Percentiles rank a stretch among this genome's conserved stretches.
Evolutionary conservation across 371 early-diverging fungal genomes (phyloP).

Genomic region (Mucor mucedo): DNA sequence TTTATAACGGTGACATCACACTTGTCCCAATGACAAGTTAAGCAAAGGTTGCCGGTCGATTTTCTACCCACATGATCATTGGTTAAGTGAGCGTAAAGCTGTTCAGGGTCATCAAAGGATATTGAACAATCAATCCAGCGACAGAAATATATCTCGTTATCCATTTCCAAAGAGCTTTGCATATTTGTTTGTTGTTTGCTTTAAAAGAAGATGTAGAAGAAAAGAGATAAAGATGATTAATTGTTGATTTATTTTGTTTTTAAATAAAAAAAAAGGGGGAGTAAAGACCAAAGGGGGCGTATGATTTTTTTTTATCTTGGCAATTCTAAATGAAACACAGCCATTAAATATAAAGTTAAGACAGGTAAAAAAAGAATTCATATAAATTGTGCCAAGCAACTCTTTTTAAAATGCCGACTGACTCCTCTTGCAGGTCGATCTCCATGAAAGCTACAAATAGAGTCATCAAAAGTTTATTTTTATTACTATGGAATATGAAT

Average conservation of each 20-base stretch:
- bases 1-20: constrained; percentile 79
- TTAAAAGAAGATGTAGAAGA: background rate
- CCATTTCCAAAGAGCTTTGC: constrained; percentile 25
- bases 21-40: constrained; percentile 87
- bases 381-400: constrained; percentile 13
- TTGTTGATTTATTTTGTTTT: background rate
- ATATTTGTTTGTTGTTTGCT: constrained; percentile 9
- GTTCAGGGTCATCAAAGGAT: constrained; percentile 69
- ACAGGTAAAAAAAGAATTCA: background rate
- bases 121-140: constrained; percentile 55
- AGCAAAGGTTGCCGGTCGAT: constrained; percentile 83
- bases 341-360: background rate
- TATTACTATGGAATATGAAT: background rate
- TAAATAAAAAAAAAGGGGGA: constrained; percentile 13
- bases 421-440: background rate
- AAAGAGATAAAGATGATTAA: constrained; percentile 3
- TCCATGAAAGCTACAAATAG: background rate
- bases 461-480: no score
- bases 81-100: constrained; percentile 83
- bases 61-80: constrained; percentile 93
- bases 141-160: constrained; percentile 30
- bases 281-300: constrained; percentile 10
- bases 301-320: constrained; percentile 20
- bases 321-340: constrained; percentile 14
- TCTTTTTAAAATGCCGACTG: background rate